These are phyloP conservation scores for Millerozyma miso DNA, from an alignment of 805 yeast species.

Conservation along the genomic window DNA sequence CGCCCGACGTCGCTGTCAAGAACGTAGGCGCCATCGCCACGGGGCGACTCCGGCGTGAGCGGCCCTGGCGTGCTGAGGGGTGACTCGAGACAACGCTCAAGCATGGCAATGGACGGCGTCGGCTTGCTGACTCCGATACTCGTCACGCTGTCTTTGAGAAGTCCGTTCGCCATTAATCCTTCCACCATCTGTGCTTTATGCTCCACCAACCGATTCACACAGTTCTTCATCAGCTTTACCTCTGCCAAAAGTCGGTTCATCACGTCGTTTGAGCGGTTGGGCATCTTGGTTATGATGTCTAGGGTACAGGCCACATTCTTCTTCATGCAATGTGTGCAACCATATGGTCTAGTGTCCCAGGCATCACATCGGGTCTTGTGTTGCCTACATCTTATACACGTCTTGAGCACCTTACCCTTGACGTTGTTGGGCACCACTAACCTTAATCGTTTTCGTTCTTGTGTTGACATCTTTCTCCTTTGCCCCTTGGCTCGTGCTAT, in stretches of 20 bases:
- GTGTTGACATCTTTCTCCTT: constrained; percentile 11
- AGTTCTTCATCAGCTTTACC: constrained; percentile 17
- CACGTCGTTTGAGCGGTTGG: constrained; percentile 36
- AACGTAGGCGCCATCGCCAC: not conserved
- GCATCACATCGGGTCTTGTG: constrained; percentile 69
- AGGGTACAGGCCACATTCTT: constrained; percentile 49
- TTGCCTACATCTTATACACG: constrained; percentile 62
- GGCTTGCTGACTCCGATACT: not conserved
- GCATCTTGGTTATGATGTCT: constrained; percentile 48
- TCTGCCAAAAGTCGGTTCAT: constrained; percentile 24
- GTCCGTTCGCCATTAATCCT: constrained; percentile 1
- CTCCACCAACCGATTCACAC: constrained; percentile 21
- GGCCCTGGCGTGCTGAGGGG: constrained; percentile 7
- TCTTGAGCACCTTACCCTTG: constrained; percentile 35
- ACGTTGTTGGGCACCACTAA: constrained; percentile 9
- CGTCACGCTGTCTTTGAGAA: not conserved
- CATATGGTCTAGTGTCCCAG: constrained; percentile 43
- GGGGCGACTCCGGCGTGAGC: constrained; percentile 2
- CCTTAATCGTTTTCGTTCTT: constrained; percentile 10
- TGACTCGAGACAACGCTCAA: constrained; percentile 19
- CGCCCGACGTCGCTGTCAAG: not conserved
- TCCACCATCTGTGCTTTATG: constrained; percentile 16
- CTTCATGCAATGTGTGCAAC: constrained; percentile 56
- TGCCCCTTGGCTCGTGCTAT: not conserved
- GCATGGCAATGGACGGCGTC: constrained; percentile 19